A percentile compares a stretch with the other conserved stretches of the same genome.
These are phyloP conservation scores for Hyaloperonospora brassicae DNA, from an alignment of 352 stramenopile genomes.

Conservation along the genomic window DNA sequence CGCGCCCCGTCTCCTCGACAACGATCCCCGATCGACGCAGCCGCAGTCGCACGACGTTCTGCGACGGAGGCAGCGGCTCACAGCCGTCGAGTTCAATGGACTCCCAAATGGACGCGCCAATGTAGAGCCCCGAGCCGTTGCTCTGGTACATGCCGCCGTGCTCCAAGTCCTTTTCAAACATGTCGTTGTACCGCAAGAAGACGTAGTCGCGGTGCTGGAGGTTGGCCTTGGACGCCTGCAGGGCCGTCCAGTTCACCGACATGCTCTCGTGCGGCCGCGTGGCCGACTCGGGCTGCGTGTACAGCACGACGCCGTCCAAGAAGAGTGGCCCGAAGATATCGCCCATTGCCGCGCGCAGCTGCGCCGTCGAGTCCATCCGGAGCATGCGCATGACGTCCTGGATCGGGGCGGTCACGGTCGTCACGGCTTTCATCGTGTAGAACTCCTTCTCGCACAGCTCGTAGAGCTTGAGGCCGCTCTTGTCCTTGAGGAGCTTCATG, in stretches of 20 bases:
- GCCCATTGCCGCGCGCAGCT: constrained; percentile 68
- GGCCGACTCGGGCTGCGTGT: constrained; percentile 46
- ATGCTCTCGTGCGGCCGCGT: constrained; percentile 57
- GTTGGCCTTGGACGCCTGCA: constrained; percentile 76
- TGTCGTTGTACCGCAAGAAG: constrained; percentile 73
- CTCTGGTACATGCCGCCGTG: constrained; percentile 48
- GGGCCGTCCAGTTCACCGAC: constrained; percentile 74
- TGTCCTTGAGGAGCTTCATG: constrained; percentile 75
- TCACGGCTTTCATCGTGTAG: constrained; percentile 80
- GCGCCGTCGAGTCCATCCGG: constrained; percentile 56
- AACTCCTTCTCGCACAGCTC: constrained; percentile 78
- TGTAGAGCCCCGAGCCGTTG: constrained; percentile 54
- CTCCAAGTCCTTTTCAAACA: constrained; percentile 67
- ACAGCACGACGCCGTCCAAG: constrained; percentile 67
- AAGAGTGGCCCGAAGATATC: constrained; percentile 81
- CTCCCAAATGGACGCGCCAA: constrained; percentile 77
- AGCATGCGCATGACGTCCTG: constrained; percentile 78
- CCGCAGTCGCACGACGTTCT: constrained; percentile 74
- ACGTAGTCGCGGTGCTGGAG: constrained; percentile 83
- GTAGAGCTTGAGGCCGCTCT: constrained; percentile 60
- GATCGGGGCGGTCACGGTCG: constrained; percentile 59
- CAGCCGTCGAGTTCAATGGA: constrained; percentile 77
- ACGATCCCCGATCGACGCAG: constrained; percentile 76
- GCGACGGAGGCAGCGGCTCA: constrained; percentile 54
- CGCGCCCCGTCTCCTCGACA: constrained; percentile 59